Percentiles rank a stretch among this genome's conserved stretches.
These are phyloP conservation scores for Talaromyces ruber DNA, from an alignment of 495 filamentous ascomycete species.

Conservation along the genomic window DNA sequence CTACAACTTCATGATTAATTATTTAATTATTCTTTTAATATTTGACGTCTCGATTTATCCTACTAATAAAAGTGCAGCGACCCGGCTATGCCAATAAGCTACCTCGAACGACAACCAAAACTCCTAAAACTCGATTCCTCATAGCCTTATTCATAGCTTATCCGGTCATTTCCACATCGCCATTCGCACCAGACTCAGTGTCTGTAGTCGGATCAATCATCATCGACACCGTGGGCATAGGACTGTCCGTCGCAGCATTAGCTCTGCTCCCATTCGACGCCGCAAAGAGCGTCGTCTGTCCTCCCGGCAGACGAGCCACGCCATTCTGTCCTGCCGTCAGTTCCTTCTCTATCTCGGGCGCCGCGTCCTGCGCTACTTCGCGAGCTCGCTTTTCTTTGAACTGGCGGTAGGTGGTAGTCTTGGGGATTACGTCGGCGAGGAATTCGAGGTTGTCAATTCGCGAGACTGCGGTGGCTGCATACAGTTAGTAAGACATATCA, in stretches of 20 bases:
- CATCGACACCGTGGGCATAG: slow-evolving; percentile 12
- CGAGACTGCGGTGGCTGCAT: slow-evolving; percentile 70
- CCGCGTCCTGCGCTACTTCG: slow-evolving; percentile 35
- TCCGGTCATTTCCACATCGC: slow-evolving; percentile 53
- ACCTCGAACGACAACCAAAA: background rate
- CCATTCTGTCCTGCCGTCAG: slow-evolving; percentile 33
- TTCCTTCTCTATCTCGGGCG: slow-evolving; percentile 37
- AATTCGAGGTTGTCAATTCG: slow-evolving; percentile 93
- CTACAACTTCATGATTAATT: background rate
- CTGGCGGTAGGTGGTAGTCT: slow-evolving; percentile 70
- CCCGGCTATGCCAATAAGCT: background rate
- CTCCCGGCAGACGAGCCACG: slow-evolving; percentile 1
- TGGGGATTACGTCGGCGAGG: slow-evolving; percentile 82
- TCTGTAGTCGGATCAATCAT: slow-evolving; percentile 27
- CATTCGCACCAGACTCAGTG: slow-evolving; percentile 14
- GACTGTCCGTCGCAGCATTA: background rate
- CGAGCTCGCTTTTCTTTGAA: slow-evolving; percentile 58
- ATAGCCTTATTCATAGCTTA: slow-evolving; percentile 8
- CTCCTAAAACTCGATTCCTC: background rate
- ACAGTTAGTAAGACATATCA: background rate
- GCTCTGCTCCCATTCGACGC: background rate
- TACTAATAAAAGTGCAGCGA: background rate
- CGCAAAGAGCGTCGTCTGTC: background rate
- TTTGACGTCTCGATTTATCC: background rate
- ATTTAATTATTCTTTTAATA: too few species aligned